phyloP scores from a whole-genome alignment of 1,284 basidiomycete species.

The Ustilago xerochloae region DNA sequence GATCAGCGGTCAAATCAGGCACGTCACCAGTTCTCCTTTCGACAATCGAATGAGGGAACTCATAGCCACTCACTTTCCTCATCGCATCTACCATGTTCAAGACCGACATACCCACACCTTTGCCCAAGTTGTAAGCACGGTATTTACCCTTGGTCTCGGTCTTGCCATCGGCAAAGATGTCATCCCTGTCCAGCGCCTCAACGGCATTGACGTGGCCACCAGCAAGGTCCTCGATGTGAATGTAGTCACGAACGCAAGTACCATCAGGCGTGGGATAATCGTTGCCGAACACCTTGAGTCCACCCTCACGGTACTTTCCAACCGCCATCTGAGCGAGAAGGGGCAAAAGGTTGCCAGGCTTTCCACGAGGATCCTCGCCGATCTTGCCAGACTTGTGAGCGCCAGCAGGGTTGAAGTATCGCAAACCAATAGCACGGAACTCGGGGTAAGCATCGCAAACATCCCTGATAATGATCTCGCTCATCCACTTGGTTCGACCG shows the following conservation, averaged over 20 bases:
- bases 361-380: constrained; percentile 94
- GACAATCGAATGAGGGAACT: constrained; percentile 80
- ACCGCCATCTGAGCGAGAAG: constrained; percentile 94
- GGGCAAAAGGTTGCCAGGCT: constrained; percentile 94
- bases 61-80: constrained; percentile 89
- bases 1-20: constrained; percentile 95
- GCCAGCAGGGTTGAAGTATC: constrained; percentile 98
- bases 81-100: constrained; percentile 95
- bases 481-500: constrained; percentile 94
- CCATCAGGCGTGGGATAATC: constrained; percentile 98
- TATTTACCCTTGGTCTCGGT: constrained; percentile 72
- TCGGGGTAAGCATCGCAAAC: constrained; percentile 81
- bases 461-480: constrained; percentile 89
- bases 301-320: constrained; percentile 83
- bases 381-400: constrained; percentile 95
- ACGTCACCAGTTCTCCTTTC: constrained; percentile 91
- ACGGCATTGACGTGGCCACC: constrained; percentile 91
- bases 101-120: constrained; percentile 90
- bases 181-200: constrained; percentile 80
- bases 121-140: constrained; percentile 97
- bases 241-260: constrained; percentile 84
- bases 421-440: constrained; percentile 84
- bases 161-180: constrained; percentile 70
- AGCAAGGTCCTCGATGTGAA: constrained; percentile 95
- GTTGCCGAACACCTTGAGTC: constrained; percentile 93